phyloP scores from a whole-genome alignment of 2,329 filamentous ascomycete species.

The Fusarium graminum region DNA sequence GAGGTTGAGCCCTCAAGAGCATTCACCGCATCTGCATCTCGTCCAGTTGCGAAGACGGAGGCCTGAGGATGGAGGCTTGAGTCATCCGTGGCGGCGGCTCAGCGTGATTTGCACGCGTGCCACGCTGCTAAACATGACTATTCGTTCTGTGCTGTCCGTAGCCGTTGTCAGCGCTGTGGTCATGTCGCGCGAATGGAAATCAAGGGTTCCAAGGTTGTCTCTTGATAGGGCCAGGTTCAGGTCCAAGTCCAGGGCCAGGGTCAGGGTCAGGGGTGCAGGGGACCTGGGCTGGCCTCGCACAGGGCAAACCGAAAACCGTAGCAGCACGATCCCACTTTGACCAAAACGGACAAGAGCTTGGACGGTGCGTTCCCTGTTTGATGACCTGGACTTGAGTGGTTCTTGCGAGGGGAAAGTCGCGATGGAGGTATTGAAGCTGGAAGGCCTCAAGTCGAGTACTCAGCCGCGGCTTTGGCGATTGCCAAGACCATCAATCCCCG shows the following conservation, averaged over 20 bases:
- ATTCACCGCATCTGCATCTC: conserved; percentile 20
- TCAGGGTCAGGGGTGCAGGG: conserved; percentile 23
- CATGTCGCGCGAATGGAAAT: conserved; percentile 24
- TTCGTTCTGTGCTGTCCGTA: conserved; percentile 35
- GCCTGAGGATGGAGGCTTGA: conserved; percentile 30
- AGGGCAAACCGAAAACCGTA: background rate
- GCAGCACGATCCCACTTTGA: conserved; percentile 35
- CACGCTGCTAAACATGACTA: conserved; percentile 35
- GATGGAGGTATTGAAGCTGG: conserved; percentile 20
- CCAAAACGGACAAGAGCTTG: conserved; percentile 23
- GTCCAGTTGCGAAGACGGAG: conserved; percentile 37
- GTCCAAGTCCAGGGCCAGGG: background rate
- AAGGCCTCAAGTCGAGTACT: conserved; percentile 30
- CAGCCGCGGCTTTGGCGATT: conserved; percentile 18
- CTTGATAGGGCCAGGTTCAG: conserved; percentile 13
- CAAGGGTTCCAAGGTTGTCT: conserved; percentile 26
- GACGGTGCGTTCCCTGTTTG: conserved; percentile 25
- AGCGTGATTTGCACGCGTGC: conserved; percentile 30
- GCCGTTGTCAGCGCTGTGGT: conserved; percentile 29
- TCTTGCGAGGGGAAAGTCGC: background rate
- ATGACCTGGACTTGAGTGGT: conserved; percentile 1
- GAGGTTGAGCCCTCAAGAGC: conserved; percentile 37
- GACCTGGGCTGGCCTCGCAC: conserved; percentile 33
- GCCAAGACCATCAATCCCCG: conserved; percentile 15
- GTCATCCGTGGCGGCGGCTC: conserved; percentile 43